Evolutionary conservation across 768 basidiomycete genomes (phyloP).

Genomic region (Lactarius indigo): DNA sequence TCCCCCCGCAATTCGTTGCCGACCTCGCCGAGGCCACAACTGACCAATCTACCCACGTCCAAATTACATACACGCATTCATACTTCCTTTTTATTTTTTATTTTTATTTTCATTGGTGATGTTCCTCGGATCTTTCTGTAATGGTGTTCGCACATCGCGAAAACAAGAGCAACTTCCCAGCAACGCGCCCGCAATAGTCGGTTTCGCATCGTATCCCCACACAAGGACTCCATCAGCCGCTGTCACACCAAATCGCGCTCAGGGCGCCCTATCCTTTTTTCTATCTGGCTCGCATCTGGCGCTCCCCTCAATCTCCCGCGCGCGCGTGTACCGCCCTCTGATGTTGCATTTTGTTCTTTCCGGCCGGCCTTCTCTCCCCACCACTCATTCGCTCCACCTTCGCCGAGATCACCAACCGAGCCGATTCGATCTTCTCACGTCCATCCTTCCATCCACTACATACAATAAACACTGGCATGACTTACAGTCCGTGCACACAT

Average conservation of each 20-base stretch:
- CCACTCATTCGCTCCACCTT: constrained; percentile 18
- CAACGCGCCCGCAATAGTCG: constrained; percentile 15
- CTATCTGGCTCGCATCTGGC: constrained; percentile 1
- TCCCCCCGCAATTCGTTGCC: constrained; percentile 10
- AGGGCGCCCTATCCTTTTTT: constrained; percentile 18
- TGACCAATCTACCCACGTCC: not conserved
- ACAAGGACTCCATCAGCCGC: constrained; percentile 15
- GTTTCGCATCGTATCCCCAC: constrained; percentile 5
- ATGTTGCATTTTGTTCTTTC: constrained; percentile 2
- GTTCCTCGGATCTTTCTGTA: constrained; percentile 14
- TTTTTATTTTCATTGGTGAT: not conserved
- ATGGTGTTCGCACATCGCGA: constrained; percentile 1
- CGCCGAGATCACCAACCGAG: constrained; percentile 18
- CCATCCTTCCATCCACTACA: constrained; percentile 1
- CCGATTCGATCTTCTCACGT: constrained; percentile 24
- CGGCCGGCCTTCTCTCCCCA: constrained; percentile 11
- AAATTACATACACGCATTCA: constrained; percentile 2
- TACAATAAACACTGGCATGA: not conserved
- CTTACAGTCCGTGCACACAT: constrained; percentile 10
- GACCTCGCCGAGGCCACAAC: constrained; percentile 13
- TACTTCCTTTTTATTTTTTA: not conserved
- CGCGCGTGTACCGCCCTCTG: constrained; percentile 4
- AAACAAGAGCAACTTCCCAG: constrained; percentile 11
- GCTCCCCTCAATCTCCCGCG: constrained; percentile 18
- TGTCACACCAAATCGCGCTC: constrained; percentile 21